Evolutionary conservation across 495 filamentous ascomycete genomes (phyloP).

Genomic region (Penicillium robsamsonii): DNA sequence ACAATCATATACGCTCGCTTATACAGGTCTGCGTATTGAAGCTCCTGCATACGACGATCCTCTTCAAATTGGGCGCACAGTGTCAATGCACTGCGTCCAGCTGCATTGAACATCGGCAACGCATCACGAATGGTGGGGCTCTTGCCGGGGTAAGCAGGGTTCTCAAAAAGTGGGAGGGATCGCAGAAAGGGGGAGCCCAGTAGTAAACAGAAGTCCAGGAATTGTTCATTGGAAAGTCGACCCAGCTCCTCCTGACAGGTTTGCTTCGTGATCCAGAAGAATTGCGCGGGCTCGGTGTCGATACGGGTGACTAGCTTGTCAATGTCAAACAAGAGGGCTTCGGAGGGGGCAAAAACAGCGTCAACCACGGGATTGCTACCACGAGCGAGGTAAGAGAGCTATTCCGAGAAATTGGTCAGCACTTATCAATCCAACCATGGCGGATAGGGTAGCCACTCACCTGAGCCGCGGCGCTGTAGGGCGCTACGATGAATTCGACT

Average conservation of each 20-base stretch:
- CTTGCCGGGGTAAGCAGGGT: conserved; percentile 46
- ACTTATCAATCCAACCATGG: conserved; percentile 1
- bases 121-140: conserved; percentile 61
- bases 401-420: conserved; percentile 12
- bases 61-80: conserved; percentile 70
- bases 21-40: conserved; percentile 79
- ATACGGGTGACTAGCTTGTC: conserved; percentile 79
- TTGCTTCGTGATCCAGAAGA: conserved; percentile 70
- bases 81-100: conserved; percentile 58
- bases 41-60: conserved; percentile 63
- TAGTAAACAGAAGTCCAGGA: conserved; percentile 80
- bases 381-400: conserved; percentile 82
- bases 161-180: conserved; percentile 71
- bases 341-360: conserved; percentile 80
- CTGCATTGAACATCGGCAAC: conserved; percentile 65
- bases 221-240: conserved; percentile 66
- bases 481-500: conserved; percentile 80
- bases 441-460: conserved; percentile 41
- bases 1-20: conserved; percentile 78
- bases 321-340: conserved; percentile 82
- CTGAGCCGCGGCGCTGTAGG: conserved; percentile 87
- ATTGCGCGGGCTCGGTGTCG: conserved; percentile 63
- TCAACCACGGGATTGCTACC: conserved; percentile 66
- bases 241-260: conserved; percentile 66
- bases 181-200: conserved; percentile 78